These are phyloP conservation scores for Chrysochromulina parva DNA, from an alignment of 78 protist genomes.

Conservation along the genomic window DNA sequence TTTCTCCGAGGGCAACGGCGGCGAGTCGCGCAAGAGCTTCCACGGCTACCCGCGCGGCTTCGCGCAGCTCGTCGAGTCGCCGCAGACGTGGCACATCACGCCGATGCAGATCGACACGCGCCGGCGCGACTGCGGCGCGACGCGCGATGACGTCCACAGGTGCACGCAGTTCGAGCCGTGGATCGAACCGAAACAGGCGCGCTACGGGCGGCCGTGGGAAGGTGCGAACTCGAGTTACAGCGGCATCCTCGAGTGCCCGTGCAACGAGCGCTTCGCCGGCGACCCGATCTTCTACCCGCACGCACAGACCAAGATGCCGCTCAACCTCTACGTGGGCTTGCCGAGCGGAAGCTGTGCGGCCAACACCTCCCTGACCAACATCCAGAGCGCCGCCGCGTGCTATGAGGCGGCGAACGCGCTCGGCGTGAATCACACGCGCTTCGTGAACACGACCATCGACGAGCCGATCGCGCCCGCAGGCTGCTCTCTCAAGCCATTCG, in stretches of 20 bases:
- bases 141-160: neutral
- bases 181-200: neutral
- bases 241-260: constrained; percentile 7
- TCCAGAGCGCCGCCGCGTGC: neutral
- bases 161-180: neutral
- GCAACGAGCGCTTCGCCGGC: neutral
- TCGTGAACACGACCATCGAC: neutral
- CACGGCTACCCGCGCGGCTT: constrained; percentile 27
- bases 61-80: constrained; percentile 16
- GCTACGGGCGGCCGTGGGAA: neutral
- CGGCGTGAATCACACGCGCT: neutral
- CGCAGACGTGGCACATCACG: neutral
- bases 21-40: constrained; percentile 15
- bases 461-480: neutral
- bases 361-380: neutral
- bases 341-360: neutral
- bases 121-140: neutral
- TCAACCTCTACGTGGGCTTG: neutral
- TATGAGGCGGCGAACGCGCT: neutral
- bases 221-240: neutral
- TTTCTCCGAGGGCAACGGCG: constrained; percentile 26
- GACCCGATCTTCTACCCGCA: neutral
- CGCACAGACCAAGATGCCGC: neutral
- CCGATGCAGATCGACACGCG: constrained; percentile 40
- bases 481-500: neutral